phyloP scores from a whole-genome alignment of 805 yeast species.

The Candida corydali region DNA sequence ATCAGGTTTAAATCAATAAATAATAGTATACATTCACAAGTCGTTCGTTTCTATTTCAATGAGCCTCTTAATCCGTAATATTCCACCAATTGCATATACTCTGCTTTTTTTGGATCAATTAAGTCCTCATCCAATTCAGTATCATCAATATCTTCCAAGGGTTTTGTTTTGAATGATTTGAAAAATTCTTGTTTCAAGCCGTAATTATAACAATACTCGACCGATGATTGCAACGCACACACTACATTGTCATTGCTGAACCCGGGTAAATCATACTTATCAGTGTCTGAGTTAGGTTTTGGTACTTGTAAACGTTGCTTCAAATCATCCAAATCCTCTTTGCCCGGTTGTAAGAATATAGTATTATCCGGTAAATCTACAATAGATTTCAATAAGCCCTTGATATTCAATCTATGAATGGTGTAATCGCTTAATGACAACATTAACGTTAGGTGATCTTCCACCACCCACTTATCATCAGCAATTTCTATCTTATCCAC shows the following conservation, averaged over 20 bases:
- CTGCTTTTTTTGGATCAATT: slow-evolving; percentile 2
- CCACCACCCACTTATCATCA: slow-evolving; percentile 9
- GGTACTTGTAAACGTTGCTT: slow-evolving; percentile 1
- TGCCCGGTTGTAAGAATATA: slow-evolving; percentile 6
- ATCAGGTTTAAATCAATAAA: too few relatives aligned
- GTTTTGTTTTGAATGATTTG: neutral
- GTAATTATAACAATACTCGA: slow-evolving; percentile 19
- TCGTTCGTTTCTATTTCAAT: neutral
- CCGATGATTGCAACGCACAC: slow-evolving; percentile 27
- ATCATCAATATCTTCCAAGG: neutral
- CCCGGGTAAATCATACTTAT: slow-evolving; percentile 8
- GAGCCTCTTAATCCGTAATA: slow-evolving; percentile 5
- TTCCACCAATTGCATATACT: slow-evolving; percentile 5
- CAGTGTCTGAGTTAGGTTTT: slow-evolving; percentile 1
- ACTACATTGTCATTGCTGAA: slow-evolving; percentile 22
- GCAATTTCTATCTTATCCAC: slow-evolving; percentile 7
- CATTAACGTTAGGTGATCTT: slow-evolving; percentile 29
- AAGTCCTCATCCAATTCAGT: neutral
- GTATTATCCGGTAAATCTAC: slow-evolving; percentile 9
- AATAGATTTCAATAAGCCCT: slow-evolving; percentile 21
- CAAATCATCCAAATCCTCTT: neutral
- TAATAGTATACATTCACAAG: too few relatives aligned
- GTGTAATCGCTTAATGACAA: slow-evolving; percentile 36
- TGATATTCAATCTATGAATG: slow-evolving; percentile 29
- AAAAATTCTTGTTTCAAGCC: slow-evolving; percentile 4